Evolutionary conservation across 225 moss, liverwort and hornwort species (phyloP), one percentile per base, ranked within the genome.

Genomic region (Polytrichum commune): DNA sequence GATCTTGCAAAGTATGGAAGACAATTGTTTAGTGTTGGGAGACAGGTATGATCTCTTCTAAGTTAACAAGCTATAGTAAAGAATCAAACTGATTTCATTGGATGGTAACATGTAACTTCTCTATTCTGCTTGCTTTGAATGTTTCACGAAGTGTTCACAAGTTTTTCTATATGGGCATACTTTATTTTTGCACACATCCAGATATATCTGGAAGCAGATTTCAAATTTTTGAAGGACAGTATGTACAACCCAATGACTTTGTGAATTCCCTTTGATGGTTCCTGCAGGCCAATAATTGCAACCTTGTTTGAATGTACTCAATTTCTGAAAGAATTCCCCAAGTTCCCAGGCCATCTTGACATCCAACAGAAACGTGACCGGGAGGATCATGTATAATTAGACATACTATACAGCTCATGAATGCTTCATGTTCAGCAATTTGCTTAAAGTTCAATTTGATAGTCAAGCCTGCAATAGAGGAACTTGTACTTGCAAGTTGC

Each of bases 221-320:
- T 46, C 10, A 13, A 13, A 13, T 13, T 13, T 13, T 46, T 46
- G 38, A 3, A 13, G 38, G 13, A 46, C 38, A 46, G 38, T 13
- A 46, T 46, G 2, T 46, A 13, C 10, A 46, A 46, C 38, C 38
- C 38, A 46, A 46, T 46, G 38, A 46, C 35, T 35, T 5, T 30
- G 65, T 65, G 29, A 19, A 30, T 29, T 23, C 19, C 22, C 19
- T 65, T 7, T 69, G 27, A 10, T 29, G 27, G 22, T 19, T 72
- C 72, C 58, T 78, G 65, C 79, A 87, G 87, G 84, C 64, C 76
- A 69, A 55, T 84, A 25, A 61, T 63, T 55, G 79, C 76, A 67
- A 76, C 29, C 64, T 0, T 26, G 4, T 84, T 72, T 19, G 67
- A 5, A 4, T 4, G 3, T n/a, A 16, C 26, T 6, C 74, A 87